A percentile compares a stretch with the other conserved stretches of the same genome.
Conservation (phyloP, 164 flowering plant species). For the Magnolia kwangsiensis region DNA sequence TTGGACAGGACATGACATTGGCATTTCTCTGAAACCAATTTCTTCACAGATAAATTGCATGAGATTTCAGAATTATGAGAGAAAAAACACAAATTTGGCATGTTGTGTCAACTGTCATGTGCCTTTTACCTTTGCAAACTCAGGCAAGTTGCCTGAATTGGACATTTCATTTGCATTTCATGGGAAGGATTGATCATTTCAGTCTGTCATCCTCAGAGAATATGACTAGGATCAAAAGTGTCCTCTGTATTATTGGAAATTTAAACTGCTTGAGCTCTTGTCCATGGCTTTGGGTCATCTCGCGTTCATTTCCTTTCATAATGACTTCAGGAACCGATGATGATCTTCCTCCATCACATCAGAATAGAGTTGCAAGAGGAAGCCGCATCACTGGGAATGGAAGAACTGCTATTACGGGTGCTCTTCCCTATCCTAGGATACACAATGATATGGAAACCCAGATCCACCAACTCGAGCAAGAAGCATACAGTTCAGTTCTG, state of each 20-base stretch:
- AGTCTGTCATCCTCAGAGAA: background rate
- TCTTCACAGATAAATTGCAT: too few species aligned
- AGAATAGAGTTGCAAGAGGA: conserved; percentile 67
- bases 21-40: too few species aligned
- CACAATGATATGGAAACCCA: conserved; percentile 69
- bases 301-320: background rate
- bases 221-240: background rate
- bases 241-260: background rate
- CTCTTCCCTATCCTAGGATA: conserved; percentile 41
- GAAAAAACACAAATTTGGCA: too few species aligned
- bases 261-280: background rate
- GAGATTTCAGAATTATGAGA: too few species aligned
- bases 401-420: conserved; percentile 50
- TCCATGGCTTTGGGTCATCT: background rate
- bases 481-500: conserved; percentile 77
- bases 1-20: too few species aligned
- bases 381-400: conserved; percentile 63
- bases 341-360: conserved; percentile 82
- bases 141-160: background rate
- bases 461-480: conserved; percentile 83
- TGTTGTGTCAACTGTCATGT: background rate
- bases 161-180: background rate
- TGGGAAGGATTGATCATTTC: background rate
- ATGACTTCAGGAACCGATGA: conserved; percentile 57
- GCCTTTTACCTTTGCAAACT: background rate